Evolutionary conservation across 2,329 filamentous ascomycete genomes (phyloP).

Genomic region (Aspergillus flavus): DNA sequence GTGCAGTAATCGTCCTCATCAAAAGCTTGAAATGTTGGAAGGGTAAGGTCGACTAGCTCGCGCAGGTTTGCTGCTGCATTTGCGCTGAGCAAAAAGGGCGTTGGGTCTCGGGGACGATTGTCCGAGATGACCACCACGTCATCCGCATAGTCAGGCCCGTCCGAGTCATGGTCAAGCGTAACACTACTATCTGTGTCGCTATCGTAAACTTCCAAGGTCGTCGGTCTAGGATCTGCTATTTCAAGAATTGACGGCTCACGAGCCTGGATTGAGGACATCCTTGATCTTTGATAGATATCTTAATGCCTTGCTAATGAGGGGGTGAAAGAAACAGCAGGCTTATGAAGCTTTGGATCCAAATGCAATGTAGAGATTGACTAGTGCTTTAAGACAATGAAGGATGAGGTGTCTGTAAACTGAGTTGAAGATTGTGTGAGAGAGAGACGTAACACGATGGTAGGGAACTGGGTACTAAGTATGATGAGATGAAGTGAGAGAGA

Average conservation of each 20-base stretch:
- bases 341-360: not conserved
- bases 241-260: not conserved
- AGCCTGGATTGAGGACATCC: not conserved
- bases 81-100: not conserved
- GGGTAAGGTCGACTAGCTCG: not conserved
- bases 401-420: not conserved
- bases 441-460: not conserved
- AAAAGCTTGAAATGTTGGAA: not conserved
- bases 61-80: not conserved
- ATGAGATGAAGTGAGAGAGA: not conserved
- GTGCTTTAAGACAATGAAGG: not conserved
- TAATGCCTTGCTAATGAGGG: not conserved
- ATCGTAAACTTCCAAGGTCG: not conserved
- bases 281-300: not conserved
- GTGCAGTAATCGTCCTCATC: conserved; percentile 28
- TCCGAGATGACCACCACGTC: not conserved
- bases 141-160: not conserved
- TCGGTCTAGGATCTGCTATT: not conserved
- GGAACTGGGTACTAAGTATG: not conserved
- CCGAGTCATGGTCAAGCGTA: not conserved
- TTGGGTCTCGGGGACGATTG: not conserved
- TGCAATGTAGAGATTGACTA: not conserved
- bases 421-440: not conserved
- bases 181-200: not conserved
- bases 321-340: not conserved